phyloP scores from a whole-genome alignment of 2,329 filamentous ascomycete species.

The Aureobasidium uvarum region DNA sequence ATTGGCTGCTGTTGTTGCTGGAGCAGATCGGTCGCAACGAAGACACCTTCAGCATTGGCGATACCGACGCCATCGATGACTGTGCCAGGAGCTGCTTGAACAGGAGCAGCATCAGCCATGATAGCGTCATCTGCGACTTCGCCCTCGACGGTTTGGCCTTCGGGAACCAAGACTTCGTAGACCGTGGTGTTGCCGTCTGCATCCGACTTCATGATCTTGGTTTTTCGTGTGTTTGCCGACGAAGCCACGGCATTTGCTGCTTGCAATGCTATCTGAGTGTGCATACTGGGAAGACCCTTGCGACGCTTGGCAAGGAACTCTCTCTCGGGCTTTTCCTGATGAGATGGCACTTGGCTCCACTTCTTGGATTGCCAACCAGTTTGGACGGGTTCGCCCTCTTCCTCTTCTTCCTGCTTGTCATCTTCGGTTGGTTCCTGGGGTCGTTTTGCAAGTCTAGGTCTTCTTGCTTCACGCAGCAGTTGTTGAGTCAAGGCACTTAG shows the following conservation, averaged over 20 bases:
- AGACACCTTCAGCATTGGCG: constrained; percentile 60
- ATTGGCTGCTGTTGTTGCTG: constrained; percentile 52
- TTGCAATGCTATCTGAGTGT: constrained; percentile 39
- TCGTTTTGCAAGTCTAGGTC: constrained; percentile 72
- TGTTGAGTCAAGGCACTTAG: constrained; percentile 78
- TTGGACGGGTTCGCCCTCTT: constrained; percentile 32
- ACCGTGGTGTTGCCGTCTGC: constrained; percentile 77
- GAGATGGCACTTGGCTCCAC: constrained; percentile 57
- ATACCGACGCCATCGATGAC: constrained; percentile 59
- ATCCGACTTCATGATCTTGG: constrained; percentile 75
- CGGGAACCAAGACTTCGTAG: constrained; percentile 76
- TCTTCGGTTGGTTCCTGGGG: constrained; percentile 63
- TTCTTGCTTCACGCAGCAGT: constrained; percentile 75
- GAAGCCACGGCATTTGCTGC: constrained; percentile 26
- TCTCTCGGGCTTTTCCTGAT: constrained; percentile 58
- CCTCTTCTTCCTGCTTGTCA: constrained; percentile 50
- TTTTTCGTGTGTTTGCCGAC: constrained; percentile 63
- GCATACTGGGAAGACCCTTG: constrained; percentile 57
- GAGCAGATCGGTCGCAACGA: constrained; percentile 51
- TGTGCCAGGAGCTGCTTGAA: constrained; percentile 57
- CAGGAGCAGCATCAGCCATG: constrained; percentile 45
- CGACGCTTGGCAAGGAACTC: constrained; percentile 63
- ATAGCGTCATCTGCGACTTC: constrained; percentile 65
- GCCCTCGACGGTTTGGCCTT: constrained; percentile 76
- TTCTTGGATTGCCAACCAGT: constrained; percentile 57